Base-by-base conservation (phyloP, 2,329 filamentous ascomycete genomes). In the Akanthomyces dipterigenus region DNA sequence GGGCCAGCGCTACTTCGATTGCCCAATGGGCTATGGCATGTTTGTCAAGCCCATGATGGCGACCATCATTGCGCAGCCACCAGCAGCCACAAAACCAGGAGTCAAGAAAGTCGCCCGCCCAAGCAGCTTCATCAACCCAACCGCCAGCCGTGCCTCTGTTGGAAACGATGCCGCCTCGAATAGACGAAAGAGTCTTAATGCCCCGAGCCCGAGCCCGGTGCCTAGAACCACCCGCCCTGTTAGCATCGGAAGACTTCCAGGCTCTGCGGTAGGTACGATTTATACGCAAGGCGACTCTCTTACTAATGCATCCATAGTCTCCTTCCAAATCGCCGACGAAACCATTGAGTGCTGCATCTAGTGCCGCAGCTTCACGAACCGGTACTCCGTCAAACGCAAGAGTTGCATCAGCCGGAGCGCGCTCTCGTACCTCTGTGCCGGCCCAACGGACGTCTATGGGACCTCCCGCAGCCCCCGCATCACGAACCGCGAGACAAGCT, bases 1-100 rank as follows among this genome's bases (percentile, higher is more conserved):
- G 73, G 93, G 91, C 64, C 84, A 91, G 71, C 82, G 91, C 22
- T 98, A 98, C 72, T 98, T 96, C 68, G 86, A 93, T 55, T 98
- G 93, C 76, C 82, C 71, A 75, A 88, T 83, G 85, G 91, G 80
- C 45, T 80, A 80, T 65, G 87, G 87, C 70, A 95, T 99, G 85
- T 98, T 99, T 70, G 84, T 97, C 60, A 85, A 90, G 64, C 87
- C 91, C 34, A 77, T 83, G 59, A 88, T 88, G 62, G 80, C 95
- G 55, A 82, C 81, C 14, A 78, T 87, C 65, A 74, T 88, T 58
- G 79, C 80, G 53, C 77, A 84, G 51, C 71, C 80, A 11, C 72
- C 78, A 12, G 65, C 71, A 5, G 66, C 74, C 22, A 66, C 73
- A 24, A 77, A 73, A 63, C 72, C 76, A 9, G 69, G 72, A 11